These are phyloP conservation scores for Diaporthe vexans DNA, from an alignment of 2,329 filamentous ascomycete species.

Conservation along the genomic window DNA sequence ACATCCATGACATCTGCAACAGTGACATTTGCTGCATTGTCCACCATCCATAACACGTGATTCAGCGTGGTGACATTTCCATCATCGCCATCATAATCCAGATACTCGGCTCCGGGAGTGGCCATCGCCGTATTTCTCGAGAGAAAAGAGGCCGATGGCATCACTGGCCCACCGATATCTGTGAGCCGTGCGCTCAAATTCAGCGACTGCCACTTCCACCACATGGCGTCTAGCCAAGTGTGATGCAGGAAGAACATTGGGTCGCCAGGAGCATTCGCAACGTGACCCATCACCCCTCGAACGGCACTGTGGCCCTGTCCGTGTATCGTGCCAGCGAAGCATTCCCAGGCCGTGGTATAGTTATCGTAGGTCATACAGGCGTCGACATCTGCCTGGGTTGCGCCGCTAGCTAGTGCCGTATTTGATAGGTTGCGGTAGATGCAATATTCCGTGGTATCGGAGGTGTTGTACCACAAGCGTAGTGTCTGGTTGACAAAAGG, in stretches of 20 bases:
- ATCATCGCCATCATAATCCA: too few species aligned
- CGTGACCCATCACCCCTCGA: not conserved
- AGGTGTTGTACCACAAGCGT: not conserved
- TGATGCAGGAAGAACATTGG: conserved; percentile 16
- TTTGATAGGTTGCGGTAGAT: conserved; percentile 18
- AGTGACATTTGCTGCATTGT: conserved; percentile 37
- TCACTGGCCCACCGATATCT: conserved; percentile 21
- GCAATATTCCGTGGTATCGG: conserved; percentile 1
- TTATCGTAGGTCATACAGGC: conserved; percentile 19
- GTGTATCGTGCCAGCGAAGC: not conserved
- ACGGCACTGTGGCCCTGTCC: conserved; percentile 3
- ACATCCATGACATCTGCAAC: conserved; percentile 42
- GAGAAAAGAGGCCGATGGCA: conserved; percentile 9
- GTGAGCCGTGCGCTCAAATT: conserved; percentile 16
- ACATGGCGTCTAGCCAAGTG: not conserved
- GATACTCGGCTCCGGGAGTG: too few species aligned
- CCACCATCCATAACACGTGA: too few species aligned
- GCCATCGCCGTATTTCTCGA: not conserved
- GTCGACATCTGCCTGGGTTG: conserved; percentile 12
- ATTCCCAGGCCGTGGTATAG: too few species aligned
- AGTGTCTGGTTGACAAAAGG: conserved; percentile 18
- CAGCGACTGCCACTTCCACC: conserved; percentile 5
- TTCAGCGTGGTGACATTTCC: too few species aligned
- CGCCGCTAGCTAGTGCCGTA: not conserved
- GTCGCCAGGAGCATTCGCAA: conserved; percentile 5